phyloP scores from a whole-genome alignment of 345 rosid species.

The Rhizophora mangle region DNA sequence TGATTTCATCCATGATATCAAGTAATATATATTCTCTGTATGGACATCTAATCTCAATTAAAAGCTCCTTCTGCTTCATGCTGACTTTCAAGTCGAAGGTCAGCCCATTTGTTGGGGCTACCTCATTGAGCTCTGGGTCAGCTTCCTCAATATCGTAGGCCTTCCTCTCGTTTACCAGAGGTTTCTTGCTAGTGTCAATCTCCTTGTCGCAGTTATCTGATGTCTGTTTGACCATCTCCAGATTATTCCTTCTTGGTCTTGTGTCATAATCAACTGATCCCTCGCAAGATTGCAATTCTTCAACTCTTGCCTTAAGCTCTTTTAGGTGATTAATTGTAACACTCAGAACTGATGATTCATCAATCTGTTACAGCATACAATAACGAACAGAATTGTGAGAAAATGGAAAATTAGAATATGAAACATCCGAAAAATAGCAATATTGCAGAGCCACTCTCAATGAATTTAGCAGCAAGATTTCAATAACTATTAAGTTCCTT shows the following conservation, averaged over 20 bases:
- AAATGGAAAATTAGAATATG: background rate
- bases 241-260: conserved; percentile 39
- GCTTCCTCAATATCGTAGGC: conserved; percentile 43
- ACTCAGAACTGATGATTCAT: conserved; percentile 55
- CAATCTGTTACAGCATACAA: conserved; percentile 35
- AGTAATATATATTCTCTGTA: conserved; percentile 64
- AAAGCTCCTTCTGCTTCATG: conserved; percentile 48
- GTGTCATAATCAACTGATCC: conserved; percentile 48
- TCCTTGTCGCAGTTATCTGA: conserved; percentile 58
- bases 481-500: background rate
- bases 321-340: conserved; percentile 62
- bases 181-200: conserved; percentile 31
- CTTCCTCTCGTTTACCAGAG: conserved; percentile 62
- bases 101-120: conserved; percentile 23
- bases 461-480: too few species aligned
- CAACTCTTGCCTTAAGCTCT: conserved; percentile 71
- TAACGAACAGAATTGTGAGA: conserved; percentile 6
- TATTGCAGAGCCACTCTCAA: too few species aligned
- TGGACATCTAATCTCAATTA: conserved; percentile 62
- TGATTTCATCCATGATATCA: conserved; percentile 75
- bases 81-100: conserved; percentile 41
- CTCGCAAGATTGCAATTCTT: conserved; percentile 74
- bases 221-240: conserved; percentile 52
- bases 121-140: conserved; percentile 31
- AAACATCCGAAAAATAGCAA: background rate